Evolutionary conservation across 1,139 yeast species (phyloP).

Genomic region (Sugiyamaella pinicola): DNA sequence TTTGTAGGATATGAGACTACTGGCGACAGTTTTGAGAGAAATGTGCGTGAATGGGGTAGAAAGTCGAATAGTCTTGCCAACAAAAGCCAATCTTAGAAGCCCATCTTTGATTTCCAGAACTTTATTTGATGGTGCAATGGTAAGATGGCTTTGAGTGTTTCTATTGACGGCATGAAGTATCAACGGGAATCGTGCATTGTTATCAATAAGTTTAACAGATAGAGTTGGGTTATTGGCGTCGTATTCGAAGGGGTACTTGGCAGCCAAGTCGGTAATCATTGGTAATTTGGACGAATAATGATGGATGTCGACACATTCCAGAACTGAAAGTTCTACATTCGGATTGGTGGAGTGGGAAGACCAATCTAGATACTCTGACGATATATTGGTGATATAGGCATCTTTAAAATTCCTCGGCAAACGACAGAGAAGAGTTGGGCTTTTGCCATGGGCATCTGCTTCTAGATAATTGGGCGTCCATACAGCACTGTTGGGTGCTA

Average conservation of each 20-base stretch:
- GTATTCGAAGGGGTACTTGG: conserved; percentile 16
- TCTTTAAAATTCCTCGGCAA: neutral
- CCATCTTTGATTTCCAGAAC: conserved; percentile 12
- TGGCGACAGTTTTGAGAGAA: conserved; percentile 21
- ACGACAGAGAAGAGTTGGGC: conserved; percentile 12
- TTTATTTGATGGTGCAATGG: conserved; percentile 1
- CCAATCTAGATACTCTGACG: conserved; percentile 15
- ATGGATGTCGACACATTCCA: conserved; percentile 14
- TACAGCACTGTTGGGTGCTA: conserved; percentile 12
- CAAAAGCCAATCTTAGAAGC: conserved; percentile 11
- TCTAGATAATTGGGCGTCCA: conserved; percentile 12
- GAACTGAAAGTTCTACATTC: neutral
- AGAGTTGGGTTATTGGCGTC: neutral
- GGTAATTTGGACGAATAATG: conserved; percentile 11
- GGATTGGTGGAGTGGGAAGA: neutral
- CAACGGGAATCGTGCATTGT: conserved; percentile 4
- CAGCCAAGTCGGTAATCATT: conserved; percentile 1
- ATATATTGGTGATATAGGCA: neutral
- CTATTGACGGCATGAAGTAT: conserved; percentile 6
- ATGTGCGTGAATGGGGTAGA: conserved; percentile 23
- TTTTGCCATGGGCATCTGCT: conserved; percentile 1
- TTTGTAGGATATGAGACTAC: conserved; percentile 28
- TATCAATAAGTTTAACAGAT: conserved; percentile 2
- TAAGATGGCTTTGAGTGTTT: conserved; percentile 10
- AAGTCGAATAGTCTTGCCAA: conserved; percentile 15